phyloP scores from a whole-genome alignment of 1,139 yeast genomes.

The Debaryomyces udenii region DNA sequence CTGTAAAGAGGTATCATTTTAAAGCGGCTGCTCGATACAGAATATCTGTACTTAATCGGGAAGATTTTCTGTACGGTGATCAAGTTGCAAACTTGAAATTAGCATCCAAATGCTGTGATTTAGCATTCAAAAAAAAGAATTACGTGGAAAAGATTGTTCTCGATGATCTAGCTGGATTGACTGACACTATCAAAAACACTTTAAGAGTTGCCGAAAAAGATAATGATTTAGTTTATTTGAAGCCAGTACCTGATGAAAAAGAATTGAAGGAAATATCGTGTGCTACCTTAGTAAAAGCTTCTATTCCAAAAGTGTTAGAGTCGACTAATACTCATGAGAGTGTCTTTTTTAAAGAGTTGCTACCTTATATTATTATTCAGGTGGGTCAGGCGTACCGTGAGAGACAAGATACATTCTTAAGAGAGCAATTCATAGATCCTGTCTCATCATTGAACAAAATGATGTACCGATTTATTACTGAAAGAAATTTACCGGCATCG shows the following conservation, averaged over 20 bases:
- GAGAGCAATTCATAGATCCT: constrained; percentile 54
- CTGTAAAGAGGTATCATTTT: constrained; percentile 64
- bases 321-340: constrained; percentile 25
- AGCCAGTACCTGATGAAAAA: constrained; percentile 55
- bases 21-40: constrained; percentile 71
- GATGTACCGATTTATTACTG: constrained; percentile 47
- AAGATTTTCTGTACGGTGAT: constrained; percentile 62
- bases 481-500: constrained; percentile 59
- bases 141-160: constrained; percentile 48
- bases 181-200: constrained; percentile 44
- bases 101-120: constrained; percentile 34
- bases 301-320: constrained; percentile 39
- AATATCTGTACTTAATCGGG: constrained; percentile 52
- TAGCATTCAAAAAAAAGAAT: constrained; percentile 43
- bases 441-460: constrained; percentile 52
- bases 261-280: constrained; percentile 49
- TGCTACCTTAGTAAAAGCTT: constrained; percentile 60
- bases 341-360: constrained; percentile 61
- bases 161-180: constrained; percentile 53
- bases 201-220: constrained; percentile 70
- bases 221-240: constrained; percentile 76
- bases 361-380: constrained; percentile 71
- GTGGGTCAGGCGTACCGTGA: constrained; percentile 70
- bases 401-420: constrained; percentile 61
- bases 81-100: constrained; percentile 61